Base-by-base conservation (phyloP, 2,329 filamentous ascomycete species). In the Botrytis fragariae region DNA sequence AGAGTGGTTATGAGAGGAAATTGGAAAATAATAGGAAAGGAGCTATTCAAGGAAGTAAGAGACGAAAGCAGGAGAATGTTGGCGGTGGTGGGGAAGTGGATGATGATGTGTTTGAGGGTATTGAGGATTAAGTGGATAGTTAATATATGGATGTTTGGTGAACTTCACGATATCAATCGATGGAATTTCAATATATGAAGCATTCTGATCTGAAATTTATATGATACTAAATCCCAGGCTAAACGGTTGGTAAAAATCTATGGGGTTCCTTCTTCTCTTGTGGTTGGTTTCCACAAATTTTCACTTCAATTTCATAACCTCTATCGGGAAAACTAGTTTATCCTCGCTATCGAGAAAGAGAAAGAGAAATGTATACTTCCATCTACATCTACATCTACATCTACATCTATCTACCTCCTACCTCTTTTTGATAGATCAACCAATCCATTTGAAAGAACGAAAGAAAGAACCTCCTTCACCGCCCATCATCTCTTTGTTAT, bases 1-100 rank as follows among this genome's bases (percentile, higher is more conserved):
- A 92, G 87, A 93, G 92, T 80, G 91, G 92, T 4, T 95, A 89
- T 84, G 91, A 94, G 81, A 85, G 92, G 77, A 86, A 87, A 77
- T 85, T 87, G 81, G 91, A 93, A 83, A 87, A 93, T 78, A 93
- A 92, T 76, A 85, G 83, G 76, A 87, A 82, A 72, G 90, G 87
- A 0, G 91, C 90, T 8, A 90, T 91, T 72, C 85, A 87, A 74
- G 87, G 86, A 42, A 92, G 88, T 81, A 90, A 87, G 83, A 85
- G 85, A 81, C 64, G 78, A 59, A 87, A 86, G 81, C 77, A 79
- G 74, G 80, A 81, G 74, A 80, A 74, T 72, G 78, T 75, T 45
- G 78, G 75, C 61, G 76, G 73, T n/a, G 76, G 75, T 73, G 57
- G 75, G 72, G 48, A 75, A 75, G 72, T 70, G 48, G 54, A 76